Base-by-base conservation (phyloP, 192 early-diverging fungal genomes). In the Spizellomyces sp. region DNA sequence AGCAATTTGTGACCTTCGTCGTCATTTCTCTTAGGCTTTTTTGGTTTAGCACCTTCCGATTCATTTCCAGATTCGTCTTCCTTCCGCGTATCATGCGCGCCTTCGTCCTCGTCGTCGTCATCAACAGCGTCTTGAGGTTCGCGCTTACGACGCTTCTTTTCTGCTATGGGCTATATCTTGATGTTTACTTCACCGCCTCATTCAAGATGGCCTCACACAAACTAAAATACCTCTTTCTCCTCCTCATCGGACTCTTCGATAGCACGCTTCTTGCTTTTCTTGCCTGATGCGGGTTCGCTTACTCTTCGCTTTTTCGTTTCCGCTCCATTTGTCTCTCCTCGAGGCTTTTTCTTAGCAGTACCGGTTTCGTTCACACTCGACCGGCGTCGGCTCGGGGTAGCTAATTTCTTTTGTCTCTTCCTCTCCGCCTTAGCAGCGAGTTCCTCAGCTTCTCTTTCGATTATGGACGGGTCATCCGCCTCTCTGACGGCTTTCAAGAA, bases 401-500 rank as follows among this genome's bases (percentile, higher is more conserved):
- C 15, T 6, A 14, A 15, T 41, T 61, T 61, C 59, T 61, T 61
- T 14, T 15, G 14, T 15, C 14, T 41, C 17, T 42, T 19, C 36
- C 14, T 41, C 36, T 61, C 59, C 17, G 15, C 15, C 36, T 61
- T 42, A 17, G 59, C 59, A 61, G 42, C 59, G 42, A 41, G 6
- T 41, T 61, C 59, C 36, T 17, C 59, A 41, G 42, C 14, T 41
- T 61, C 59, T 41, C 36, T 61, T 41, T 61, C 59, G 42, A 61
- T 5, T 15, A 61, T 61, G 9, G 59, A 61, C n/a, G 59, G 59
- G n/a, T 61, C 59, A 19, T 61, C 59, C 17, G 36, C 17, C 42
- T 61, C 59, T 41, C 42, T 61, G 5, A 61, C 14, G 59, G 59
- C 59, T 41, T 61, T 61, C 14, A 61, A 14, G 42, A 61, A 61